Conservation (phyloP, 371 early-diverging fungal species). For the Mucor sp. region DNA sequence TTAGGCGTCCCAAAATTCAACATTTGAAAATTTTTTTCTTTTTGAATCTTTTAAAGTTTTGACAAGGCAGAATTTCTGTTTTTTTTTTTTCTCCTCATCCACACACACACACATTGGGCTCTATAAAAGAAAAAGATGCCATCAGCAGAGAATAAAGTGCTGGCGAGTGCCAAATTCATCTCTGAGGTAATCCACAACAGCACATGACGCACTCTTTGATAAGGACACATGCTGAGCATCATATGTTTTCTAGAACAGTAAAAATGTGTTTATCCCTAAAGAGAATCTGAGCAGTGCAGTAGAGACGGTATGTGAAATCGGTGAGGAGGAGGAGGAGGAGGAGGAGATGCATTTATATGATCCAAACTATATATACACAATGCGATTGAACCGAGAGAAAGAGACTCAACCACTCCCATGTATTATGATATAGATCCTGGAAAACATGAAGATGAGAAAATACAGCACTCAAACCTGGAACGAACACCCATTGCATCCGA, state of each 20-base stretch:
- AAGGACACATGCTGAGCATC: background rate
- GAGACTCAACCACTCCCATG: background rate
- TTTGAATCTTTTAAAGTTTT: background rate
- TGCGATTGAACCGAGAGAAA: background rate
- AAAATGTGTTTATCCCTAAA: constrained; percentile 63
- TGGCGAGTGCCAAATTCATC: constrained; percentile 65
- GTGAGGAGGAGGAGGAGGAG: no score
- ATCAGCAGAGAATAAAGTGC: constrained; percentile 32
- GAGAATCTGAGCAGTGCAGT: constrained; percentile 63
- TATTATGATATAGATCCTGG: constrained; percentile 57
- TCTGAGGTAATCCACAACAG: constrained; percentile 35
- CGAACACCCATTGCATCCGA: constrained; percentile 72
- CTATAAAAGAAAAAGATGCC: background rate
- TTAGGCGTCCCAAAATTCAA: background rate
- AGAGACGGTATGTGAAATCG: constrained; percentile 38
- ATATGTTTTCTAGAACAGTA: constrained; percentile 44
- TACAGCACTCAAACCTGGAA: constrained; percentile 80
- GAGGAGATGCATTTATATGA: background rate
- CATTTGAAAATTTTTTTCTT: background rate
- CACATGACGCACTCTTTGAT: background rate
- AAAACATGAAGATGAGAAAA: constrained; percentile 60
- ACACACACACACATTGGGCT: background rate
- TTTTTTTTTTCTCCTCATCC: background rate
- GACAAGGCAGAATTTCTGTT: background rate
- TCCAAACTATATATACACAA: background rate